Conservation (phyloP, 139 green algal genomes). For the Coccomyxa sp. region DNA sequence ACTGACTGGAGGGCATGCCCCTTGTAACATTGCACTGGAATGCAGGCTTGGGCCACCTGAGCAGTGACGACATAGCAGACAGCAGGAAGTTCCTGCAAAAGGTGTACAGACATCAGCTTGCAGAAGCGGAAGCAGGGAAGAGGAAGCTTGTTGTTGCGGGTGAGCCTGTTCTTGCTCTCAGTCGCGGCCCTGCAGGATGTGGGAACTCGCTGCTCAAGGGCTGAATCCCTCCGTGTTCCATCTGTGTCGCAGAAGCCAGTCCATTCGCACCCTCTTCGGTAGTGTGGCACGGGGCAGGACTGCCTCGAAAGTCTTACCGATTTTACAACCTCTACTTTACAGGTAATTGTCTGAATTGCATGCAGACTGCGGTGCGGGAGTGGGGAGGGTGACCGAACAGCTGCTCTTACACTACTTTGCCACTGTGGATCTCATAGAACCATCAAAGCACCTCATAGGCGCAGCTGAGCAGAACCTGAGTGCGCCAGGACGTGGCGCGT, state of each 20-base stretch:
- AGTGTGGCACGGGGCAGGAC: too few relatives aligned
- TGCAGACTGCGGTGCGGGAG: conserved; percentile 89
- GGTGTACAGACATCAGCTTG: conserved; percentile 43
- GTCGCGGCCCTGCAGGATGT: too few relatives aligned
- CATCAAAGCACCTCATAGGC: conserved; percentile 62
- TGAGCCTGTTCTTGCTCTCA: too few relatives aligned
- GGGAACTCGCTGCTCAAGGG: too few relatives aligned
- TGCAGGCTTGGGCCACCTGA: background rate
- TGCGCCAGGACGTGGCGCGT: background rate
- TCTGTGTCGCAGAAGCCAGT: too few relatives aligned
- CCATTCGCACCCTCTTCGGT: too few relatives aligned
- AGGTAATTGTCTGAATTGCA: background rate
- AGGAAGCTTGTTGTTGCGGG: conserved; percentile 40
- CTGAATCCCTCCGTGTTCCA: too few relatives aligned
- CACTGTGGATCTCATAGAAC: conserved; percentile 88
- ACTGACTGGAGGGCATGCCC: too few relatives aligned
- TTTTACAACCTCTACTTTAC: too few relatives aligned
- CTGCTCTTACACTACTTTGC: conserved; percentile 85
- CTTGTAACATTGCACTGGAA: background rate
- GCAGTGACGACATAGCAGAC: conserved; percentile 64
- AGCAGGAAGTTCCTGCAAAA: conserved; percentile 64
- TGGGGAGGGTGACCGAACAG: conserved; percentile 83
- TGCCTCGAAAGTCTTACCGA: too few relatives aligned
- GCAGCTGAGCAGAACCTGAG: conserved; percentile 27
- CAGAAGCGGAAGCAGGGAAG: conserved; percentile 36